phyloP scores from a whole-genome alignment of 768 basidiomycete species.

The Kwoniella sp. region DNA sequence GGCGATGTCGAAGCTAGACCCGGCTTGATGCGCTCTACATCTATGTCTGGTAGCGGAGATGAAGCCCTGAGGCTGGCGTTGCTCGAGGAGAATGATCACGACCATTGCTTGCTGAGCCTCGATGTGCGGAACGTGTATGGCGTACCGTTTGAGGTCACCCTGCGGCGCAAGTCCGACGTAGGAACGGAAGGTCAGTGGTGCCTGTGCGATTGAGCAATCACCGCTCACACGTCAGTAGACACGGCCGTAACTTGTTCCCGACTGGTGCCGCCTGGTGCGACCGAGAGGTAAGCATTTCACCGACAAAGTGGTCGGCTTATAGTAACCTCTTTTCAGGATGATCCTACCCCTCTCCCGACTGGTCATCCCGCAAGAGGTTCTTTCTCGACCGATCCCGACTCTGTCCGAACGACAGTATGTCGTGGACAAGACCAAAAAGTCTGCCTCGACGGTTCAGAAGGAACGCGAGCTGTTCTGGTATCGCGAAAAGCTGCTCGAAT shows the following conservation, averaged over 20 bases:
- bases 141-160: constrained; percentile 80
- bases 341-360: constrained; percentile 60
- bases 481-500: constrained; percentile 74
- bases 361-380: constrained; percentile 58
- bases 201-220: neutral
- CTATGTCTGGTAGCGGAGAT: neutral
- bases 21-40: neutral
- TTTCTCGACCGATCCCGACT: constrained; percentile 71
- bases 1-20: neutral
- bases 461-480: constrained; percentile 94
- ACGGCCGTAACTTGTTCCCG: constrained; percentile 47
- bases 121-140: constrained; percentile 91
- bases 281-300: constrained; percentile 59
- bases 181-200: neutral
- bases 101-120: constrained; percentile 81
- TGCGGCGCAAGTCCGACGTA: constrained; percentile 56
- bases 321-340: constrained; percentile 4
- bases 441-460: constrained; percentile 58
- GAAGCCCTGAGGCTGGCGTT: constrained; percentile 21
- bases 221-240: neutral
- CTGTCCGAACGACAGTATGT: constrained; percentile 87
- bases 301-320: too few relatives aligned
- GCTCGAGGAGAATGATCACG: constrained; percentile 54
- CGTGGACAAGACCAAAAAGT: constrained; percentile 66
- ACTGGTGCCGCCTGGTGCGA: constrained; percentile 81